A percentile compares a stretch with the other conserved stretches of the same genome.
phyloP scores from a whole-genome alignment of 2,329 filamentous ascomycete genomes.

The Chaetomiaceae sp. region DNA sequence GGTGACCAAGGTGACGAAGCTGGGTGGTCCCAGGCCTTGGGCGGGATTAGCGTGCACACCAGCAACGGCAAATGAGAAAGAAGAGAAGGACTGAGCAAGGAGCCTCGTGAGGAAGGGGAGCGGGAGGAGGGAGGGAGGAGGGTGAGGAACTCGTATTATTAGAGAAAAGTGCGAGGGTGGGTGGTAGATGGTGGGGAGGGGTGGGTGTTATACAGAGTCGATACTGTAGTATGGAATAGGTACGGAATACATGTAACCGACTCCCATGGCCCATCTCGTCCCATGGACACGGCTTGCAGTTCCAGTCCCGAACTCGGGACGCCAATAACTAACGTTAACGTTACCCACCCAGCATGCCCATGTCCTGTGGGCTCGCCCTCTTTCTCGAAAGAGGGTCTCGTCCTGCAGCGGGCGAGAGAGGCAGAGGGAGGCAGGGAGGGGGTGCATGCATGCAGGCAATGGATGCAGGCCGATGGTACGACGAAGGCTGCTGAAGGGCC shows the following conservation, averaged over 20 bases:
- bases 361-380: too few relatives aligned
- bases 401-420: background rate
- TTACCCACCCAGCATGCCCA: too few relatives aligned
- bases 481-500: background rate
- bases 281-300: conserved; percentile 4
- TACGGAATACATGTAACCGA: too few relatives aligned
- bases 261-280: too few relatives aligned
- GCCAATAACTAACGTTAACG: too few relatives aligned
- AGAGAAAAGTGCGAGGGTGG: conserved; percentile 38
- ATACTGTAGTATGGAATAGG: background rate
- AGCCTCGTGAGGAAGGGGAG: conserved; percentile 46
- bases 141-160: conserved; percentile 41
- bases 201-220: too few relatives aligned
- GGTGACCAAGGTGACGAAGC: conserved; percentile 31
- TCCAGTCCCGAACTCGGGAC: conserved; percentile 13
- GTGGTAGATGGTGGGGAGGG: too few relatives aligned
- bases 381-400: too few relatives aligned
- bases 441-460: background rate
- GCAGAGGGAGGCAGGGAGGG: background rate
- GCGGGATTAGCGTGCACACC: conserved; percentile 59
- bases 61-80: conserved; percentile 54
- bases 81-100: conserved; percentile 53
- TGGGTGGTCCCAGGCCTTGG: conserved; percentile 52
- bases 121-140: conserved; percentile 37
- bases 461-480: conserved; percentile 4